Evolutionary conservation across 1,284 basidiomycete genomes (phyloP).

Genomic region (Rhizoctonia solani): DNA sequence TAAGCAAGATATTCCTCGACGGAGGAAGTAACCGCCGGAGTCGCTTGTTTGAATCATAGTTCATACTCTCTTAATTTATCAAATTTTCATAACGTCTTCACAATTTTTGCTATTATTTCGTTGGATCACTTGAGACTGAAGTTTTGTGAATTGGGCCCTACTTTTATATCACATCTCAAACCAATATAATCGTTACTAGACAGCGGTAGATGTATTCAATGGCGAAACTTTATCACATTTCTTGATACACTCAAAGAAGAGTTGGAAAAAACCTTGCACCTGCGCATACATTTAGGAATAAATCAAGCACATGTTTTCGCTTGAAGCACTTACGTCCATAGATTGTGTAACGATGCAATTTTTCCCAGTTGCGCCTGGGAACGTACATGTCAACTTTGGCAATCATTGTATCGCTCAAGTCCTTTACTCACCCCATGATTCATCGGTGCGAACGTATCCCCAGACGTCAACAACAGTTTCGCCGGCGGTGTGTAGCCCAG

Average conservation of each 20-base stretch:
- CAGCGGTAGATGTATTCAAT: slow-evolving; percentile 37
- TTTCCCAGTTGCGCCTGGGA: slow-evolving; percentile 54
- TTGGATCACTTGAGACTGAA: neutral
- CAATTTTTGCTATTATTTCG: neutral
- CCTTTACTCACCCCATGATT: slow-evolving; percentile 59
- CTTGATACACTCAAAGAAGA: slow-evolving; percentile 63
- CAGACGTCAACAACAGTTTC: slow-evolving; percentile 78
- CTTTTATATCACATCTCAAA: no score
- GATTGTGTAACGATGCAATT: slow-evolving; percentile 72
- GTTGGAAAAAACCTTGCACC: slow-evolving; percentile 65
- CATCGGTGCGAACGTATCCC: slow-evolving; percentile 59
- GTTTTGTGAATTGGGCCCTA: no score
- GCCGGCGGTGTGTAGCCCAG: slow-evolving; percentile 63
- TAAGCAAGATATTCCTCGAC: slow-evolving; percentile 82
- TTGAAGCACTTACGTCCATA: slow-evolving; percentile 58
- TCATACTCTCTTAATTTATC: slow-evolving; percentile 6
- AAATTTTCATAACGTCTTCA: neutral
- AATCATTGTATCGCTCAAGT: neutral
- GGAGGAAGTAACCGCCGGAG: slow-evolving; percentile 46
- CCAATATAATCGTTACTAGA: neutral
- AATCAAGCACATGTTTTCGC: neutral
- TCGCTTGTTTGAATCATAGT: slow-evolving; percentile 9
- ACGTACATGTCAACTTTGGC: neutral
- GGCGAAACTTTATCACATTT: slow-evolving; percentile 55
- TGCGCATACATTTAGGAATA: slow-evolving; percentile 42